Base-by-base conservation (phyloP, 345 rosid genomes). In the Laguncularia racemosa region DNA sequence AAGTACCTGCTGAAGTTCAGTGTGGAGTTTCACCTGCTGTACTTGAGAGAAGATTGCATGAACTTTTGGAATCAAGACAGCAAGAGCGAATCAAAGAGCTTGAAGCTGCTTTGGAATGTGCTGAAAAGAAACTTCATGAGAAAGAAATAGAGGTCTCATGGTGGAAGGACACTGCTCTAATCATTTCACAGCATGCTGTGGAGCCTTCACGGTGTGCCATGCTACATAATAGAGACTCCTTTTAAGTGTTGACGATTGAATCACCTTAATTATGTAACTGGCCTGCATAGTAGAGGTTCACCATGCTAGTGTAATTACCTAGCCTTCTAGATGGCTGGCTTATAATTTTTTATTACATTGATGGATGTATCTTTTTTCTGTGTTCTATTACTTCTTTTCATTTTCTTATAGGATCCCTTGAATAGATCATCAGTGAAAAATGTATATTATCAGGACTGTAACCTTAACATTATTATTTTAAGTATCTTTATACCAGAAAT, bases 131-230 rank as follows among this genome's bases (percentile, higher is more conserved):
- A 73, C 92, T 88, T 23, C 58, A 23, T 3, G 74, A 79, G 71
- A 84, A 82, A 50, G 92, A 91, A 46, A 51, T 55, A 20, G 95
- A 91, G 81, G 70, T 76, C 50, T 73, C 79, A 12, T 78, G 84
- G 95, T 91, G 92, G 96, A 88, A 78, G 71, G 92, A 78, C 68
- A 81, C 85, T 7, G 95, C 90, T 19, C 55, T 55, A 23, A 63
- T 79, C 44, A 59, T 80, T 46, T 72, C 87, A 50, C 61, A 62
- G 60, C 79, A 79, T 62, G 64, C 14, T 10, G 21, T 21, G 9
- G 62, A 28, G 44, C 45, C 53, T 21, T 13, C 40, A 48, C 3
- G 15, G 11, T 12, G 28, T 44, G 17, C 20, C 4, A 16, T 11
- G 40, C 20, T 2, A 17, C 51, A 46, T 12, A 19, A 13, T 21